Conservation (phyloP, 164 flowering plant genomes). For the Berberis thunbergii region DNA sequence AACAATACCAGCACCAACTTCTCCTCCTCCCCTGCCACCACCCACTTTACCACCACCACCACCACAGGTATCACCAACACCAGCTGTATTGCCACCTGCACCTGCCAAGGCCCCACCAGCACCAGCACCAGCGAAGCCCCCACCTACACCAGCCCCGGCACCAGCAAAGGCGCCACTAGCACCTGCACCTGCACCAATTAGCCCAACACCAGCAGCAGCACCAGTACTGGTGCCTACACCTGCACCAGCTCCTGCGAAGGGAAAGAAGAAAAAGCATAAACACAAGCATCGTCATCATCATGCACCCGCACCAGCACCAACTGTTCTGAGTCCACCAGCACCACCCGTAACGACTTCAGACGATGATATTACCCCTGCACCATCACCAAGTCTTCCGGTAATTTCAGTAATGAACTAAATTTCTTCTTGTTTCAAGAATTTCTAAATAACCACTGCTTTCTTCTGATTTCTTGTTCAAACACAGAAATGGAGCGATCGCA, state of each 20-base stretch:
- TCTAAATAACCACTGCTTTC: no score
- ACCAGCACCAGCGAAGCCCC: conserved; percentile 7
- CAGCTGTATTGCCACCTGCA: conserved; percentile 13
- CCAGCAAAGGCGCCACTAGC: conserved; percentile 18
- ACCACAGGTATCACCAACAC: conserved; percentile 13
- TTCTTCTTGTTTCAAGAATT: neutral
- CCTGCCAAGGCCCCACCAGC: conserved; percentile 19
- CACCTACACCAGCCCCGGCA: conserved; percentile 20
- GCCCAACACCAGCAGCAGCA: conserved; percentile 16
- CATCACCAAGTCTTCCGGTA: conserved; percentile 41
- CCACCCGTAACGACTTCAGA: conserved; percentile 36
- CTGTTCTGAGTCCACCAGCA: conserved; percentile 50
- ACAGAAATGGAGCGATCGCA: conserved; percentile 39
- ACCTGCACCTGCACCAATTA: conserved; percentile 26
- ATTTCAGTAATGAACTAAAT: neutral
- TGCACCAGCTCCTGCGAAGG: conserved; percentile 34
- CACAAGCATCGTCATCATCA: conserved; percentile 39
- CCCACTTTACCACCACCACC: neutral
- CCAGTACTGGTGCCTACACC: conserved; percentile 27
- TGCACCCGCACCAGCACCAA: conserved; percentile 52
- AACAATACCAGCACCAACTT: conserved; percentile 23
- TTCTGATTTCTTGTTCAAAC: neutral
- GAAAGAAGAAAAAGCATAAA: conserved; percentile 24
- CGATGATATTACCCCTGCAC: conserved; percentile 37
- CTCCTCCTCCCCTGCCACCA: conserved; percentile 8